Evolutionary conservation across 2,329 filamentous ascomycete genomes (phyloP).

Genomic region (Nakataea oryzae): DNA sequence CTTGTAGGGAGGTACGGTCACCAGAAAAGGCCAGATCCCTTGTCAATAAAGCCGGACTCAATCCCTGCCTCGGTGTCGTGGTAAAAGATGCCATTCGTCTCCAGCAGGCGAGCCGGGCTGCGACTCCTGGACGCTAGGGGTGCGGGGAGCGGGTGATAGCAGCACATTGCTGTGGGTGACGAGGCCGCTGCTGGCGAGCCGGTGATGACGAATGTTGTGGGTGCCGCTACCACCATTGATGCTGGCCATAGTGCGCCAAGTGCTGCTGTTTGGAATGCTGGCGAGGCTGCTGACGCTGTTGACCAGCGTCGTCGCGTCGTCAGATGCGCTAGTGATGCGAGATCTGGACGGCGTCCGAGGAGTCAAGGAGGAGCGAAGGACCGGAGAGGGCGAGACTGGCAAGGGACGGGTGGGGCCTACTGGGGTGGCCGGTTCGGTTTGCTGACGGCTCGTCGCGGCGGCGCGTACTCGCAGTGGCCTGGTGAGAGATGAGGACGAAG

Average conservation of each 20-base stretch:
- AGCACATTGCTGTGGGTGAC: background rate
- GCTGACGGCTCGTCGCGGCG: background rate
- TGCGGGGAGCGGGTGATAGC: background rate
- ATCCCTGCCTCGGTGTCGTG: background rate
- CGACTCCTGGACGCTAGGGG: background rate
- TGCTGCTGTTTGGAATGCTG: background rate
- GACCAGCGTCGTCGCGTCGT: background rate
- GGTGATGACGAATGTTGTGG: background rate
- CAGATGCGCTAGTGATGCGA: background rate
- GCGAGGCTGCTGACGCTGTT: conserved; percentile 1
- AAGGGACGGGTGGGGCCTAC: background rate
- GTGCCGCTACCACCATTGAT: background rate
- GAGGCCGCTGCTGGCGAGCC: background rate
- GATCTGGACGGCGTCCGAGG: background rate
- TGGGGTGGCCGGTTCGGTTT: background rate
- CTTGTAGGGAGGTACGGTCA: background rate
- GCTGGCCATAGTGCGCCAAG: background rate
- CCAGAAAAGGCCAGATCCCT: background rate
- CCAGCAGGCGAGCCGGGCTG: background rate
- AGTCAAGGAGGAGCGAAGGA: background rate
- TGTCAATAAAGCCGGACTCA: background rate
- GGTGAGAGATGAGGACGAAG: background rate
- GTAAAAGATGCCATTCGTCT: background rate
- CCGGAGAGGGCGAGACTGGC: background rate
- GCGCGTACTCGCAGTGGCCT: background rate